These are phyloP conservation scores for Rhododendron vialii DNA, from an alignment of 148 eudicot species.

Conservation along the genomic window DNA sequence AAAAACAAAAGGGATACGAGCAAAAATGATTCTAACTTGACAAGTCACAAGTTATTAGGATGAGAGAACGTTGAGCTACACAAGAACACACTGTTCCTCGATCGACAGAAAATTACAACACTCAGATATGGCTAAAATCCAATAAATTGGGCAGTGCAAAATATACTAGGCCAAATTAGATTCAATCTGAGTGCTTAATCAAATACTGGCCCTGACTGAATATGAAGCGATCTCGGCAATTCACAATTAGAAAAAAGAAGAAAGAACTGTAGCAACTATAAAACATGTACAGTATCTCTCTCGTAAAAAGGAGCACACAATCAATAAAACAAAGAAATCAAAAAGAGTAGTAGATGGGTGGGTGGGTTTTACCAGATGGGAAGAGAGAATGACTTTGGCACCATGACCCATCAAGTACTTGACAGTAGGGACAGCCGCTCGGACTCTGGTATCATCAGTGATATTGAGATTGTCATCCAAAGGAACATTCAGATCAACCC, in stretches of 20 bases:
- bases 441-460: slow-evolving; percentile 63
- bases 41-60: background rate
- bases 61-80: background rate
- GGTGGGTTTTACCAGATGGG: slow-evolving; percentile 35
- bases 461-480: slow-evolving; percentile 60
- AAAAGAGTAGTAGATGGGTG: background rate
- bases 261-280: background rate
- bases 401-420: slow-evolving; percentile 44
- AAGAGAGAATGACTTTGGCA: slow-evolving; percentile 47
- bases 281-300: background rate
- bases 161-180: background rate
- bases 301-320: background rate
- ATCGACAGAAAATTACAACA: background rate
- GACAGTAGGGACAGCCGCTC: slow-evolving; percentile 53
- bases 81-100: background rate
- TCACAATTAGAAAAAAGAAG: background rate
- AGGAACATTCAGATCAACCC: slow-evolving; percentile 77
- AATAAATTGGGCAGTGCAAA: background rate
- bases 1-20: background rate
- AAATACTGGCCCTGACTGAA: background rate
- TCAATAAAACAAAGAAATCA: background rate
- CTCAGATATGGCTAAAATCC: background rate
- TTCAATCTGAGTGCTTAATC: background rate
- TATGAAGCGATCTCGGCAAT: background rate
- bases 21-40: background rate